A percentile compares a stretch with the other conserved stretches of the same genome.
These are phyloP conservation scores for Zygosaccharomyces pseudobailii DNA, from an alignment of 1,139 yeast genomes.

Conservation along the genomic window DNA sequence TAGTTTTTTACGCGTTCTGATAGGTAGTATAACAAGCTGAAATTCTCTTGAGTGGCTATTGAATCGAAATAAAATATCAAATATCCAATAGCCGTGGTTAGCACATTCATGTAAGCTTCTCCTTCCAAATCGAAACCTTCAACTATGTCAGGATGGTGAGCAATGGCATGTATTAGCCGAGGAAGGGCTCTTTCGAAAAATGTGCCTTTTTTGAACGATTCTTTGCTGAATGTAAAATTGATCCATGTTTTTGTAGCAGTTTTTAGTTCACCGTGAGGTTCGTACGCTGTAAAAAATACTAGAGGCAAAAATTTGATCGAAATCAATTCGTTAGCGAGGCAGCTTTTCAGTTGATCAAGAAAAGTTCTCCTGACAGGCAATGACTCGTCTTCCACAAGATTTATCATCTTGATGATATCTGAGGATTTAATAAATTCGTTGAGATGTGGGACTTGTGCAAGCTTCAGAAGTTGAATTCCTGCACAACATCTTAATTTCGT, in stretches of 20 bases:
- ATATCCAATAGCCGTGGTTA: conserved; percentile 52
- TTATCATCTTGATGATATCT: conserved; percentile 50
- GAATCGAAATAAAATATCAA: conserved; percentile 56
- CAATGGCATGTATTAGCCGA: conserved; percentile 61
- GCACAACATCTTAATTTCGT: conserved; percentile 63
- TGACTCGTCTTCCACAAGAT: conserved; percentile 64
- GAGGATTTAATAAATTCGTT: conserved; percentile 50
- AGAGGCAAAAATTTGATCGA: conserved; percentile 65
- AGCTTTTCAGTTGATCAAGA: conserved; percentile 47
- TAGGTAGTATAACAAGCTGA: conserved; percentile 68
- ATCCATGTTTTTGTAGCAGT: conserved; percentile 66
- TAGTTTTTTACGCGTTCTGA: conserved; percentile 80
- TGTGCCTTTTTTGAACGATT: conserved; percentile 40
- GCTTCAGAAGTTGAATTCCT: conserved; percentile 58
- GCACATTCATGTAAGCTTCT: conserved; percentile 38
- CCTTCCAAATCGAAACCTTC: conserved; percentile 38
- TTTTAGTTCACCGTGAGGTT: conserved; percentile 52
- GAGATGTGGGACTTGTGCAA: conserved; percentile 54
- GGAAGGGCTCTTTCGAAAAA: conserved; percentile 61
- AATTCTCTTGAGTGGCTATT: conserved; percentile 61
- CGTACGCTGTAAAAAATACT: conserved; percentile 71
- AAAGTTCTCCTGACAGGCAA: conserved; percentile 53
- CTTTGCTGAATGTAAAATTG: conserved; percentile 50
- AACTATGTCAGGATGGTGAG: conserved; percentile 69
- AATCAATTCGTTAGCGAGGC: conserved; percentile 48